Evolutionary conservation across 164 flowering plant genomes (phyloP), one percentile per base, ranked within the genome.

Genomic region (Vitis labrusca): DNA sequence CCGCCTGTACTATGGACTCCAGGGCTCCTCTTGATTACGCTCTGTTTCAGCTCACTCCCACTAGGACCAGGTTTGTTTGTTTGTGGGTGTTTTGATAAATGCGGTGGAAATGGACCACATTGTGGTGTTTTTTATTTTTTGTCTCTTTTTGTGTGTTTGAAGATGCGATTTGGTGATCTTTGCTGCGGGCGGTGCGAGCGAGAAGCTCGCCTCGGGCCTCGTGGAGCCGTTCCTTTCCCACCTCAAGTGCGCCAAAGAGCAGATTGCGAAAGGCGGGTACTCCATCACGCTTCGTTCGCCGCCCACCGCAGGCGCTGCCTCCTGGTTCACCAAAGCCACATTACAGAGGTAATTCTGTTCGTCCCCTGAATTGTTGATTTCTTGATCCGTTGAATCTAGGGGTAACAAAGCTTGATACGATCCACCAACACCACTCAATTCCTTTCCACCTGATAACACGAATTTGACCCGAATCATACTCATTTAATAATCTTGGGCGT

Each of bases 81-180:
- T 55, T 23, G 64, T 64, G 19, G 8, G 7, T 4, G 50, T 49
- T 6, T 16, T 55, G 17, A 19, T 3, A 2, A 37, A 37, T 37
- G 44, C 44, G 44, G 6, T 3, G 44, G 44, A 6, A 3, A 37
- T 37, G 44, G 44, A 37, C 44, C 44, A 37, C 44, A 37, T 37
- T 37, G 5, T 37, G 5, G 6, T 37, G 44, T 37, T 57, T 23
- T 63, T 65, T 51, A 23, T 15, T 11, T 61, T 50, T 19, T 44
- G 8, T 65, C 44, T 70, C n/a, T 65, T 27, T 50, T 12, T 50
- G 57, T 23, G 52, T 51, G 17, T 57, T 64, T 73, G 71, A 75
- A 93, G 98, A 75, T 94, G 96, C 79, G 98, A 94, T 76, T 81
- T 94, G 77, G 87, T 92, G 56, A 82, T 88, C n/a, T 85, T 82